A percentile compares a stretch with the other conserved stretches of the same genome.
These are phyloP conservation scores for Claviceps sp. DNA, from an alignment of 2,329 filamentous ascomycete species.

Conservation along the genomic window DNA sequence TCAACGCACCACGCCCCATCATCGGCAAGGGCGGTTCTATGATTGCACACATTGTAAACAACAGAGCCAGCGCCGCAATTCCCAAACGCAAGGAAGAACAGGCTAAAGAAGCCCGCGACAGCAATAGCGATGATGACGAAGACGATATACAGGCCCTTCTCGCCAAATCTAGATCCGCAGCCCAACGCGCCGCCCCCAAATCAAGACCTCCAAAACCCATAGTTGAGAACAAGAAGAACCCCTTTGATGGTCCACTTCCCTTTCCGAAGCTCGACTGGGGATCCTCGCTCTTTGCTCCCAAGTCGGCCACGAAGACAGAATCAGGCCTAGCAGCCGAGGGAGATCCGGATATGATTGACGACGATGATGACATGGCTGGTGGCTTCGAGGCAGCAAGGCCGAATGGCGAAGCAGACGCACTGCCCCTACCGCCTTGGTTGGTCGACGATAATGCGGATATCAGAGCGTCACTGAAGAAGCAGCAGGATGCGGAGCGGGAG, in stretches of 20 bases:
- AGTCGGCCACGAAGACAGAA: constrained; percentile 13
- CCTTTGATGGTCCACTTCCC: constrained; percentile 69
- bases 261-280: constrained; percentile 76
- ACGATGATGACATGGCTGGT: constrained; percentile 41
- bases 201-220: constrained; percentile 21
- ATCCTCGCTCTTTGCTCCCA: constrained; percentile 42
- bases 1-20: constrained; percentile 36
- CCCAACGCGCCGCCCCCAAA: constrained; percentile 28
- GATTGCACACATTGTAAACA: constrained; percentile 64
- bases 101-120: constrained; percentile 23
- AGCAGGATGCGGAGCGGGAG: constrained; percentile 40
- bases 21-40: constrained; percentile 39
- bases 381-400: constrained; percentile 46
- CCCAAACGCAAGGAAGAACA: constrained; percentile 23
- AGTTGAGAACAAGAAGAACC: constrained; percentile 42
- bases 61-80: constrained; percentile 50
- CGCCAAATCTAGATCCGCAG: constrained; percentile 49
- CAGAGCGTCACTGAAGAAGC: constrained; percentile 45
- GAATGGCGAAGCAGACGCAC: constrained; percentile 27
- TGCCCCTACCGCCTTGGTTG: constrained; percentile 71
- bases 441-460: constrained; percentile 47
- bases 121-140: constrained; percentile 69
- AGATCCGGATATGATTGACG: constrained; percentile 5
- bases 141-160: constrained; percentile 69
- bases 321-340: constrained; percentile 6